Percentiles rank a stretch among this genome's conserved stretches.
Evolutionary conservation across 179 eudicot species (phyloP).

Genomic region (Monotropa hypopitys): DNA sequence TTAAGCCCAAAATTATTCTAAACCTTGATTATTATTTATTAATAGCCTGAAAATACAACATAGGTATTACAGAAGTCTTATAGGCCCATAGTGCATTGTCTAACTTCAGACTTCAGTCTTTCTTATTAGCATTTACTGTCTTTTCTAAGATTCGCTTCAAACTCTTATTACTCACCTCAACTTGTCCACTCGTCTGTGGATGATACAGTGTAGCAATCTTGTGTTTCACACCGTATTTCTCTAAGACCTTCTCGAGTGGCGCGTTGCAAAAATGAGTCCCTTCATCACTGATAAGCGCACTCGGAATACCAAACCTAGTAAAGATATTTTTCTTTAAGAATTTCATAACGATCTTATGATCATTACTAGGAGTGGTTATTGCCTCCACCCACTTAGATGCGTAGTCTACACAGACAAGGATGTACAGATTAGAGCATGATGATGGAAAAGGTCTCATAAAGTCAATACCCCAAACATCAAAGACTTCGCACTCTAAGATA

Average conservation of each 20-base stretch:
- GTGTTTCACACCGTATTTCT: not conserved
- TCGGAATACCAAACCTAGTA: not conserved
- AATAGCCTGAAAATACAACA: no score
- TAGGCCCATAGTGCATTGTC: not conserved
- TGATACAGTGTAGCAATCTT: not conserved
- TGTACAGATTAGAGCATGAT: not conserved
- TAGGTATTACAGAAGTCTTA: no score
- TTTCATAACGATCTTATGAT: not conserved
- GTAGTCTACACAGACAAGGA: not conserved
- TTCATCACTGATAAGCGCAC: not conserved
- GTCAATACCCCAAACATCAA: slow-evolving; percentile 4
- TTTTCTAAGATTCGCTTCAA: no score
- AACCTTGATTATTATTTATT: no score
- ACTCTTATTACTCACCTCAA: no score
- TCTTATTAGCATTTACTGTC: not conserved
- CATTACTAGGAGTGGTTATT: not conserved
- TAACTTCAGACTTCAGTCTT: not conserved
- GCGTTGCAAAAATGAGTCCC: not conserved
- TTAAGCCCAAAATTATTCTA: no score
- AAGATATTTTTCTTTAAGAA: not conserved
- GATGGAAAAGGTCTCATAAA: slow-evolving; percentile 6
- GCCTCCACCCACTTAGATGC: slow-evolving; percentile 1
- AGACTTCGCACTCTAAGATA: slow-evolving; percentile 1
- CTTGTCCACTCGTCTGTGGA: no score
- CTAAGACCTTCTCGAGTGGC: not conserved